Conservation (phyloP, 2,329 filamentous ascomycete genomes). For the Tolypocladium tundrense region DNA sequence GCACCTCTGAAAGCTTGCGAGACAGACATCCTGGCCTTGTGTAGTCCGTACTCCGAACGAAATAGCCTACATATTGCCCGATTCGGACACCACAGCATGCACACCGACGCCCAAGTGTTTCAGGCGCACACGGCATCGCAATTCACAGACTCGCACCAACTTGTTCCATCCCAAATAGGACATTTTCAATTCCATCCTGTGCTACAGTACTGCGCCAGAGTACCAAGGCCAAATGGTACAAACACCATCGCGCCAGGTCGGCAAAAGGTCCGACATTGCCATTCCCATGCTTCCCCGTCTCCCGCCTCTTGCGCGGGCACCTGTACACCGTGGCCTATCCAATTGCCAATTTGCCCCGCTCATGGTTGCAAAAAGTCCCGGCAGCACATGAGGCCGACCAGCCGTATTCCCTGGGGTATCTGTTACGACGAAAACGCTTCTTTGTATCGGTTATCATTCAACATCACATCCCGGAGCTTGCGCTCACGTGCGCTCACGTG, state of each 20-base stretch:
- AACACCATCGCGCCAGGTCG: background rate
- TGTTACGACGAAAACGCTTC: constrained; percentile 4
- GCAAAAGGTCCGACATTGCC: background rate
- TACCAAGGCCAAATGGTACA: background rate
- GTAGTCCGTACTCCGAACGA: no score
- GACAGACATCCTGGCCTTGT: background rate
- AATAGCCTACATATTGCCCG: background rate
- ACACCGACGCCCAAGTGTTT: background rate
- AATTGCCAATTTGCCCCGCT: background rate
- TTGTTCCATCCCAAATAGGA: background rate
- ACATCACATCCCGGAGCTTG: constrained; percentile 11
- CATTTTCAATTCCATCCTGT: background rate
- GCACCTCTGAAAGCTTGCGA: background rate
- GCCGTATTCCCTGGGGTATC: constrained; percentile 5
- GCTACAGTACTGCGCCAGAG: background rate
- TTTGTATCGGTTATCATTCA: background rate
- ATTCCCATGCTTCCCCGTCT: background rate
- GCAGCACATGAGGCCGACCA: constrained; percentile 3
- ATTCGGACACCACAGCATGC: background rate
- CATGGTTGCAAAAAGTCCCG: no score
- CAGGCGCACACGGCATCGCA: background rate
- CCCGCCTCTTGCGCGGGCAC: background rate
- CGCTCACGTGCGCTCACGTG: constrained; percentile 9
- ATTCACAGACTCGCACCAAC: background rate
- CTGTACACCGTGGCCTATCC: background rate